Conservation (phyloP, 2,329 filamentous ascomycete species). For the Fusarium pilosicola region DNA sequence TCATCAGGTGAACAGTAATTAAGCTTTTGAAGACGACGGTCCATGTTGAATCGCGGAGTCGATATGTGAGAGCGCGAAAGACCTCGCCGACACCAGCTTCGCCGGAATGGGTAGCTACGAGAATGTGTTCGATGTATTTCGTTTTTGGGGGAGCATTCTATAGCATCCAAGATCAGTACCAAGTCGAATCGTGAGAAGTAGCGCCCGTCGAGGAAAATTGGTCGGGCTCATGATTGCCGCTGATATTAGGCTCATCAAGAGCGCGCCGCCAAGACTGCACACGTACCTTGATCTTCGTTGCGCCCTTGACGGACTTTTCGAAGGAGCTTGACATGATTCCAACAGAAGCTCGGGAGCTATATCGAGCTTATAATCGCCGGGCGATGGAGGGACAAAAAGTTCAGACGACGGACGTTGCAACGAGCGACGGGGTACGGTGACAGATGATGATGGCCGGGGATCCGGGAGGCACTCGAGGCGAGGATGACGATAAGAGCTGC, state of each 20-base stretch:
- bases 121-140: constrained; percentile 98
- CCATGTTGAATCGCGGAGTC: constrained; percentile 96
- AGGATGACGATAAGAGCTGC: constrained; percentile 15
- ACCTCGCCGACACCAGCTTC: constrained; percentile 96
- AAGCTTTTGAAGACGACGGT: constrained; percentile 99
- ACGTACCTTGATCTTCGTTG: constrained; percentile 92
- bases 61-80: constrained; percentile 88
- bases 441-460: constrained; percentile 26
- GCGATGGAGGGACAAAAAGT: constrained; percentile 12
- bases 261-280: neutral
- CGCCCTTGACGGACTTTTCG: constrained; percentile 99
- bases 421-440: constrained; percentile 32
- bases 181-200: neutral
- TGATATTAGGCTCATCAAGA: neutral
- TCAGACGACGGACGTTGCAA: constrained; percentile 30
- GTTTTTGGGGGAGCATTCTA: constrained; percentile 96
- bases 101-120: constrained; percentile 92
- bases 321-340: constrained; percentile 82
- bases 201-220: neutral
- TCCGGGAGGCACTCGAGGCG: constrained; percentile 13
- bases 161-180: neutral
- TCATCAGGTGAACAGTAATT: constrained; percentile 97
- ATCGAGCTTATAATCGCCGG: constrained; percentile 12
- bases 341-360: constrained; percentile 27
- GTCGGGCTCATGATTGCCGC: constrained; percentile 1